Percentiles rank a stretch among this genome's conserved stretches.
Evolutionary conservation across 345 rosid genomes (phyloP).

Genomic region (Eucalyptus rudis): DNA sequence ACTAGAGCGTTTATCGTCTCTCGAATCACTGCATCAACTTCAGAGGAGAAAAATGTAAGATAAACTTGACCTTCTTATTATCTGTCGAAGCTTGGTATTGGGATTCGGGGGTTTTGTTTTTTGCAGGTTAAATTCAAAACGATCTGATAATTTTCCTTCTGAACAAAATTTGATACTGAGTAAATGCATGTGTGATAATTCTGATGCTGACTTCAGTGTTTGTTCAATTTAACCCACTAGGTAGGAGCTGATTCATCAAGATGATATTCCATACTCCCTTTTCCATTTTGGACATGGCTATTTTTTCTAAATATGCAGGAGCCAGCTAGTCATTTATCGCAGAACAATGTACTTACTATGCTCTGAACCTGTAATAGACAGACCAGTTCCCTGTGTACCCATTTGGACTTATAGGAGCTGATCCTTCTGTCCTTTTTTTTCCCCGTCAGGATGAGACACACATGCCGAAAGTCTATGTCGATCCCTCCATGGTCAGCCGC

Average conservation of each 20-base stretch:
- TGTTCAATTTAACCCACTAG: background rate
- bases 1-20: constrained; percentile 1
- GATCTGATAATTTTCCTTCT: background rate
- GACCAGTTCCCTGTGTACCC: background rate
- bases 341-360: background rate
- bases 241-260: background rate
- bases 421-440: background rate
- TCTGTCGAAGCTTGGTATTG: background rate
- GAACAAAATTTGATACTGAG: background rate
- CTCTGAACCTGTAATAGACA: background rate
- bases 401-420: background rate
- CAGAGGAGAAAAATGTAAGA: constrained; percentile 22
- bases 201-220: background rate
- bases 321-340: background rate
- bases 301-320: background rate
- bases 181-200: background rate
- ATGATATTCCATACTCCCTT: background rate
- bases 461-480: constrained; percentile 3
- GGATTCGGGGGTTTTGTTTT: background rate
- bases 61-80: background rate
- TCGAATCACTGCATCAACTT: background rate
- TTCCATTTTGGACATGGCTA: background rate
- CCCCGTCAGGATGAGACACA: background rate
- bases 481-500: constrained; percentile 6
- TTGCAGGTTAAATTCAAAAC: background rate